Evolutionary conservation across 192 early-diverging fungal genomes (phyloP).

Genomic region (Backusella tarrabulga): DNA sequence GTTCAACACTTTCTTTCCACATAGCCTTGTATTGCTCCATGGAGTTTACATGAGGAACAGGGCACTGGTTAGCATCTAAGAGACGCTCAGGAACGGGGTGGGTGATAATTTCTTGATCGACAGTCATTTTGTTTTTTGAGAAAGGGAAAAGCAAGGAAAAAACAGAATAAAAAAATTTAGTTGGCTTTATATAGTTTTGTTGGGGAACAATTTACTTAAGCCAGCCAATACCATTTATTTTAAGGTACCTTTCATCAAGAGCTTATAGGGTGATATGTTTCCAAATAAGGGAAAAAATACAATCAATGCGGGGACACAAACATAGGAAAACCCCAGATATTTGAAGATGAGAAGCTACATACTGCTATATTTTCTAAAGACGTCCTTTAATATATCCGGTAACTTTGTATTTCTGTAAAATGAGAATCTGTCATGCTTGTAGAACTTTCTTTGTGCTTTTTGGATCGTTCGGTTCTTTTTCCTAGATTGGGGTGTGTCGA

Average conservation of each 20-base stretch:
- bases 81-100: constrained; percentile 67
- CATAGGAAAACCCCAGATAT: constrained; percentile 7
- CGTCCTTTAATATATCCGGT: neutral
- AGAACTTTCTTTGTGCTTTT: neutral
- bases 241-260: neutral
- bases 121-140: constrained; percentile 3
- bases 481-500: neutral
- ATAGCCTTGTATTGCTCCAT: constrained; percentile 78
- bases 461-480: neutral
- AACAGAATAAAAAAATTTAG: neutral
- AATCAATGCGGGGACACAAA: constrained; percentile 8
- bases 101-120: constrained; percentile 5
- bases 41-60: constrained; percentile 71
- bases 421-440: neutral
- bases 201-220: neutral
- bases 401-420: constrained; percentile 4
- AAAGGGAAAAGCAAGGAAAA: constrained; percentile 9
- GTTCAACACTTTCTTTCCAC: constrained; percentile 77
- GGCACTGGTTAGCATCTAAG: constrained; percentile 45
- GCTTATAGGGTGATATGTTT: neutral
- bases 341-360: neutral
- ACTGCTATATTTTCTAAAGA: neutral
- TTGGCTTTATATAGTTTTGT: neutral
- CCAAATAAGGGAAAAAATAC: constrained; percentile 8
- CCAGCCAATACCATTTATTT: constrained; percentile 5